phyloP scores from a whole-genome alignment of 2,329 filamentous ascomycete species.

The Penicillium nordicum region DNA sequence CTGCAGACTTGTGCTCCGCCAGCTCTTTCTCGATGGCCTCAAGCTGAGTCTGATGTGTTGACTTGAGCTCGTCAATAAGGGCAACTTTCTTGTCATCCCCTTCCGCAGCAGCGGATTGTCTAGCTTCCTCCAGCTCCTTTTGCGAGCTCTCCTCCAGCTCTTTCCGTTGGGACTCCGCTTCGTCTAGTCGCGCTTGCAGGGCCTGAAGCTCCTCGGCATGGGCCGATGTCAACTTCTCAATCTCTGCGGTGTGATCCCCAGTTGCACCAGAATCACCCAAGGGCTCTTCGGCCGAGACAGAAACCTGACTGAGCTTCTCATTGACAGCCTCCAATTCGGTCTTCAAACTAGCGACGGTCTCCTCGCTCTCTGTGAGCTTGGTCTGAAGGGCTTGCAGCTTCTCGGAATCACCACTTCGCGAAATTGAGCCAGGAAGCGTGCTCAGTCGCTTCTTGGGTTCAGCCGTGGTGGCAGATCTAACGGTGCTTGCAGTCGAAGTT shows the following conservation, averaged over 20 bases:
- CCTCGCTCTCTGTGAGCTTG: constrained; percentile 38
- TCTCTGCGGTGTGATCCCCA: constrained; percentile 34
- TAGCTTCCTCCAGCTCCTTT: constrained; percentile 40
- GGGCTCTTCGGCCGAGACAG: constrained; percentile 25
- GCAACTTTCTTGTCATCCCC: constrained; percentile 36
- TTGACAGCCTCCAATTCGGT: constrained; percentile 35
- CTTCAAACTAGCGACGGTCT: constrained; percentile 33
- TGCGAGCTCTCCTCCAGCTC: constrained; percentile 37
- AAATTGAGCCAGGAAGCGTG: constrained; percentile 29
- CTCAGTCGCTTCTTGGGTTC: constrained; percentile 39
- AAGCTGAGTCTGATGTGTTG: constrained; percentile 35
- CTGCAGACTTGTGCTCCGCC: constrained; percentile 32
- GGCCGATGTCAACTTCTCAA: constrained; percentile 30
- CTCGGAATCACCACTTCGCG: constrained; percentile 29
- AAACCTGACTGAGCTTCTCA: constrained; percentile 34
- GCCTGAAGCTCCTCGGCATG: constrained; percentile 35
- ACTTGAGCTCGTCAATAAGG: constrained; percentile 39
- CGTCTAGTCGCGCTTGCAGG: constrained; percentile 33
- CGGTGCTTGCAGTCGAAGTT: constrained; percentile 22
- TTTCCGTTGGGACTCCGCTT: constrained; percentile 36
- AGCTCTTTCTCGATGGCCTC: constrained; percentile 37
- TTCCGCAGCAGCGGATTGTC: constrained; percentile 34
- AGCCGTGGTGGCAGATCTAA: constrained; percentile 20
- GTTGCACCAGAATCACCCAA: constrained; percentile 21
- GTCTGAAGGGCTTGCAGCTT: constrained; percentile 36